Conservation (phyloP, 352 stramenopile species). For the Achlya hypogyna region DNA sequence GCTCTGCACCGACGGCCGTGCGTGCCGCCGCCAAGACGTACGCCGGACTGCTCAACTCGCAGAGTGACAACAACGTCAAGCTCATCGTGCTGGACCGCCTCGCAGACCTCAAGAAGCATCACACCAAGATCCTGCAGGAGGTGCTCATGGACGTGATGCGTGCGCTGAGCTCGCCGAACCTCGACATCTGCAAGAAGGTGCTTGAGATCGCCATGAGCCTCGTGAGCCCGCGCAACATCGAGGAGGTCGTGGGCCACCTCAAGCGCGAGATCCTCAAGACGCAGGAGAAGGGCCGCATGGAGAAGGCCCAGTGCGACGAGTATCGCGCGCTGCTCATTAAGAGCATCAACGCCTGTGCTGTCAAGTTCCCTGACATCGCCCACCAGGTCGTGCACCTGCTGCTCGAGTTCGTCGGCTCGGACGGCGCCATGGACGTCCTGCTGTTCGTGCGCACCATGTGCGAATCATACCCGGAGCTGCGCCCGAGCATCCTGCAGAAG, state of each 20-base stretch:
- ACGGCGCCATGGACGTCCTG: slow-evolving; percentile 97
- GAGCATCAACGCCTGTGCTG: slow-evolving; percentile 96
- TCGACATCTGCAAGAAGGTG: slow-evolving; percentile 98
- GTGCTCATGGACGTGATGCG: slow-evolving; percentile 99
- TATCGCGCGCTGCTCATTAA: slow-evolving; percentile 98
- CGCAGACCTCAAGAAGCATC: slow-evolving; percentile 94
- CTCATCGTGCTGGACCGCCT: slow-evolving; percentile 99
- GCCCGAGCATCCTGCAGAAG: slow-evolving; percentile 89
- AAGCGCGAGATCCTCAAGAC: slow-evolving; percentile 89
- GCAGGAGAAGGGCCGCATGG: slow-evolving; percentile 76
- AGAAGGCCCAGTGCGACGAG: slow-evolving; percentile 86
- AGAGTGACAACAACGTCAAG: slow-evolving; percentile 99
- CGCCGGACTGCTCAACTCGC: slow-evolving; percentile 93
- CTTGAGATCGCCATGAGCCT: slow-evolving; percentile 97
- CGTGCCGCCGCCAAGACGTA: slow-evolving; percentile 96
- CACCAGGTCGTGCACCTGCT: slow-evolving; percentile 96
- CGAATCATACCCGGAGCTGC: slow-evolving; percentile 92
- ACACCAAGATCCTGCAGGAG: slow-evolving; percentile 96
- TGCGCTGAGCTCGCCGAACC: slow-evolving; percentile 92
- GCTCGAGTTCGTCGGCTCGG: slow-evolving; percentile 98
- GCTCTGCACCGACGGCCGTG: slow-evolving; percentile 95
- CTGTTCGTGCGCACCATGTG: slow-evolving; percentile 98
- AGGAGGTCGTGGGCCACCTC: slow-evolving; percentile 90
- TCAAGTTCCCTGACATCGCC: slow-evolving; percentile 96
- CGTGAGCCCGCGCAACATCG: slow-evolving; percentile 96